Evolutionary conservation across 345 rosid genomes (phyloP), one percentile per base, ranked within the genome.

Genomic region (Salix suchowensis): DNA sequence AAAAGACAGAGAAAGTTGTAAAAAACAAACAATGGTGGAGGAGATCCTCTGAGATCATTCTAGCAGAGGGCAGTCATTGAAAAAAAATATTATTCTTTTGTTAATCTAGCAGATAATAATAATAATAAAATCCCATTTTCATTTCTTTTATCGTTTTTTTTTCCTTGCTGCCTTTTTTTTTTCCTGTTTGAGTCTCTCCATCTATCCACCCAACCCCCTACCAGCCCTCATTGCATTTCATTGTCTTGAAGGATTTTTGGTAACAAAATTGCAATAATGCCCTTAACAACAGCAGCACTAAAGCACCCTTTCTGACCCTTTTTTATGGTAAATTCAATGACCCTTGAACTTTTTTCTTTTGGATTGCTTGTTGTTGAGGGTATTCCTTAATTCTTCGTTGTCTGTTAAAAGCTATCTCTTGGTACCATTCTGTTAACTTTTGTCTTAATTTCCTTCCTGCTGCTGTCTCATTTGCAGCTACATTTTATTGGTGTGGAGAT

Each of bases 1-100:
- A 36, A 10, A 65, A 30, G 58, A 23, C 52, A 69, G 76, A 69
- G 65, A 68, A 74, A 58, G 64, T 37, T 52, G 78, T 42, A 68
- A 81, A 84, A 78, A 80, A 84, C 85, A 80, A 77, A 82, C 24
- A 87, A 81, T 86, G 89, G 89, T 86, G 90, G 90, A 84, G 83
- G 92, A 85, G 88, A 86, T 80, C 84, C 91, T 89, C 93, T 89
- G 88, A 89, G 88, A 87, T 91, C 93, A 90, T 90, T 36, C 90
- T 82, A 73, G 81, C 75, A 72, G 82, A 70, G 79, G 91, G 89
- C 89, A 87, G 91, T 80, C 81, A 77, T 75, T 79, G 85, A 67
- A 68, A 87, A 65, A 46, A 73, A 46, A 77, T 13, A 69, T 58
- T 9, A 39, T 24, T 24, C 13, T 28, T 23, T 10, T 64, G 26